Base-by-base conservation (phyloP, 495 filamentous ascomycete species). In the Acidomyces sp. region DNA sequence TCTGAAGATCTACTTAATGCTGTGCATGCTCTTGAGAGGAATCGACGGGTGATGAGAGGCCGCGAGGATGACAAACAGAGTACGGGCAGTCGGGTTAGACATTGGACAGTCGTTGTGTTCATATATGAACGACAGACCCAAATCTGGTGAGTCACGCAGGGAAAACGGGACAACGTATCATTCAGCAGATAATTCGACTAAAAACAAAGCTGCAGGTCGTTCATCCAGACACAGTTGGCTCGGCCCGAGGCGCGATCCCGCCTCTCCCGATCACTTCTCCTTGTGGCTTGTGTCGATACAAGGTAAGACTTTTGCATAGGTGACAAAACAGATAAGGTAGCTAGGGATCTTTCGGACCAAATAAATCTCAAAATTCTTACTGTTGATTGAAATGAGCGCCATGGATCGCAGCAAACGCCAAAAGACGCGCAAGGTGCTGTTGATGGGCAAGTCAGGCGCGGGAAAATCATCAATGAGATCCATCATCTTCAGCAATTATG, bases 401-500 rank as follows among this genome's bases (percentile, higher is more conserved):
- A 61, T 58, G 58, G 58, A 58, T 28, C 46, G 53, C n/a, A 43
- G 41, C 29, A 60, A 59, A 46, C 51, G 60, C n/a, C 60, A 63
- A 40, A 63, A 63, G 55, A 59, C 62, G 47, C 57, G 60, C 36
- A 63, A 63, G 44, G 60, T 63, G 48, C 49, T 63, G 49, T 49
- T 63, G 27, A 63, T 63, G 88, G 90, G 90, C 46, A 95, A 95
- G 66, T 87, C 81, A 47, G 90, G 90, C 43, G 93, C 88, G n/a
- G 90, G 90, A n/a, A 97, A 97, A 60, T 93, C 87, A 22, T 93
- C 85, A 34, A 97, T 97, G 90, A 74, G 92, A 38, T 86, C 80
- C 41, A 96, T 97, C 52, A 92, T 97, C 52, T 97, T 97, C 63
- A 87, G 80, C 65, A 96, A 97, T 61, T 95, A 93, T 51, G 81